phyloP scores from a whole-genome alignment of 2,329 filamentous ascomycete species.

The Talaromyces rugulosus region DNA sequence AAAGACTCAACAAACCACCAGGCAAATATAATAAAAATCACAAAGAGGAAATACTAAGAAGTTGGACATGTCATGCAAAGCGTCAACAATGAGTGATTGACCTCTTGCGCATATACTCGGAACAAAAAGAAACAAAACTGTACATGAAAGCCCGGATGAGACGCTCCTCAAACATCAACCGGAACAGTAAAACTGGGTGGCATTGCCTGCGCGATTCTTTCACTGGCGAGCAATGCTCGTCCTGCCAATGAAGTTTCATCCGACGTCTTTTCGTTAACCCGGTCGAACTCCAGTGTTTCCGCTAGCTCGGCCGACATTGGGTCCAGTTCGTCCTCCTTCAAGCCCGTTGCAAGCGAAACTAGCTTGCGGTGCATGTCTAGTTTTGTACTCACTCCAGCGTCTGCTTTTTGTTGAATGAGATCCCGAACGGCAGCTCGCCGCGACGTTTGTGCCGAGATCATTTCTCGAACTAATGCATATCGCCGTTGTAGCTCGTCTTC shows the following conservation, averaged over 20 bases:
- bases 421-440: constrained; percentile 36
- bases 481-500: constrained; percentile 27
- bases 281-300: constrained; percentile 42
- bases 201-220: constrained; percentile 20
- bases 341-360: constrained; percentile 43
- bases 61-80: neutral
- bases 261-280: constrained; percentile 33
- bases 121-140: neutral
- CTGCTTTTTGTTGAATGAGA: constrained; percentile 40
- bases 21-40: neutral
- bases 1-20: neutral
- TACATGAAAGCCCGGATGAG: neutral
- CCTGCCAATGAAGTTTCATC: constrained; percentile 25
- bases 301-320: constrained; percentile 44
- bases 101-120: neutral
- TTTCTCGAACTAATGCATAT: constrained; percentile 28
- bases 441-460: constrained; percentile 29
- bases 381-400: constrained; percentile 43
- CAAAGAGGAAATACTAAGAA: neutral
- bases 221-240: constrained; percentile 18
- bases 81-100: neutral
- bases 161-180: constrained; percentile 23
- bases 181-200: constrained; percentile 25
- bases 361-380: constrained; percentile 45
- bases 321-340: constrained; percentile 46